Evolutionary conservation across 2,329 filamentous ascomycete species (phyloP), one percentile per base, ranked within the genome.

Genomic region (Beauveria varroae): DNA sequence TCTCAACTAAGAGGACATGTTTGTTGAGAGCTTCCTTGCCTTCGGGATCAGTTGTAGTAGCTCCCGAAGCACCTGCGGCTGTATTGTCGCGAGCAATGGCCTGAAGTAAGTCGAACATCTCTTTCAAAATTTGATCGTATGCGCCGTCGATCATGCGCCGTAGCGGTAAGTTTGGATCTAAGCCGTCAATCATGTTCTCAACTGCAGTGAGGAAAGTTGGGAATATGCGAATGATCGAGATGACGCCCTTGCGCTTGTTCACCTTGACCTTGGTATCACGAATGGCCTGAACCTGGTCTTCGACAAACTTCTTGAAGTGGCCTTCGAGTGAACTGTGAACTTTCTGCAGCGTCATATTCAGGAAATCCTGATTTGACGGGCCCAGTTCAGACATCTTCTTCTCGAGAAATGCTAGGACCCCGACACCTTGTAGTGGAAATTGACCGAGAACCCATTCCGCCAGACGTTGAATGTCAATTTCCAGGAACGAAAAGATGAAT

Each of bases 251-350:
- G 67, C 95, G 89, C 80, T 98, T 98, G 80, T 96, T 97, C 75
- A 97, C 92, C 79, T 97, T 97, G 73, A 99, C 93, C 75, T 98
- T 98, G 44, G 93, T 98, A 64, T 98, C 95, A 75, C 98, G 95
- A 65, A 98, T 96, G 5, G 92, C 93, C 28, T 91, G 90, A 63
- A 98, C 89, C 72, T 99, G 95, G 65, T 96, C 91, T 66, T 98
- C 93, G 9, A 98, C 86, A 68, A 98, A 97, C 64, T 90, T 91
- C 64, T 83, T 86, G 77, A 96, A 97, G 3, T 90, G 84, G 2
- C 84, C 82, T 66, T 89, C 85, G 20, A 98, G 79, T 47, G 84
- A 84, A 61, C 86, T 83, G 67, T 95, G 90, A 10, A 96, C 78
- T 69, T 91, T 92, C 68, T 95, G 89, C 3, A 98, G 78, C 2